Evolutionary conservation across 2,329 filamentous ascomycete genomes (phyloP).

Genomic region (Pseudocercospora crystallina): DNA sequence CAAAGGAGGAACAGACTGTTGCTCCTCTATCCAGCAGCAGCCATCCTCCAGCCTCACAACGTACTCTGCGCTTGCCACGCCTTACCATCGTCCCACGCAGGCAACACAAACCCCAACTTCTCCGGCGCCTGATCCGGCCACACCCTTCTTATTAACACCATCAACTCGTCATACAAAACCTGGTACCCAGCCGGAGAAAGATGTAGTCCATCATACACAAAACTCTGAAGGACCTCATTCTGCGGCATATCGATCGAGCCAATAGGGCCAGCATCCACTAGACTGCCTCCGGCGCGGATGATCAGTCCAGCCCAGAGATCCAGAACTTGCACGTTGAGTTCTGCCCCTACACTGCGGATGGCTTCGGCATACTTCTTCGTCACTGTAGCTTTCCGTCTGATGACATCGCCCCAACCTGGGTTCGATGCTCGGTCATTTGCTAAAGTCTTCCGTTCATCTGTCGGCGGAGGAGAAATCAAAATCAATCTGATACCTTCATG

Average conservation of each 20-base stretch:
- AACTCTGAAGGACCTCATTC: constrained; percentile 54
- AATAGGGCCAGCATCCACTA: constrained; percentile 22
- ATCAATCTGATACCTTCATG: constrained; percentile 70
- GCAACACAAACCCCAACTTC: constrained; percentile 53
- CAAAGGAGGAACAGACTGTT: no score
- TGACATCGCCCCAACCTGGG: constrained; percentile 10
- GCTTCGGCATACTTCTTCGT: constrained; percentile 67
- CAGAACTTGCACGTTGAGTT: constrained; percentile 61
- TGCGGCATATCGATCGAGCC: constrained; percentile 59
- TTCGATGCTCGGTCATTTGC: constrained; percentile 18
- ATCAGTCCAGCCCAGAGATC: constrained; percentile 82
- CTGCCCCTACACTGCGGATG: constrained; percentile 60
- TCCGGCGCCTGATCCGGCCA: constrained; percentile 59
- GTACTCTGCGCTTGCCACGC: no score
- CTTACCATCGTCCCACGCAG: constrained; percentile 49
- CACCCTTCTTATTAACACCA: constrained; percentile 49
- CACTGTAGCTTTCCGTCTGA: constrained; percentile 57
- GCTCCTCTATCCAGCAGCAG: no score
- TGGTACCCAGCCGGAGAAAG: constrained; percentile 57
- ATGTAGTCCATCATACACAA: constrained; percentile 62
- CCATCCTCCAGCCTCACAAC: no score
- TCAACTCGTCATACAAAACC: constrained; percentile 55
- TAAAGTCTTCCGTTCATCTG: constrained; percentile 27
- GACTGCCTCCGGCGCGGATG: constrained; percentile 58
- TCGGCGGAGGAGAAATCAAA: constrained; percentile 73